A percentile compares a stretch with the other conserved stretches of the same genome.
Evolutionary conservation across 164 flowering plant species (phyloP).

Genomic region (Amborella trichopoda): DNA sequence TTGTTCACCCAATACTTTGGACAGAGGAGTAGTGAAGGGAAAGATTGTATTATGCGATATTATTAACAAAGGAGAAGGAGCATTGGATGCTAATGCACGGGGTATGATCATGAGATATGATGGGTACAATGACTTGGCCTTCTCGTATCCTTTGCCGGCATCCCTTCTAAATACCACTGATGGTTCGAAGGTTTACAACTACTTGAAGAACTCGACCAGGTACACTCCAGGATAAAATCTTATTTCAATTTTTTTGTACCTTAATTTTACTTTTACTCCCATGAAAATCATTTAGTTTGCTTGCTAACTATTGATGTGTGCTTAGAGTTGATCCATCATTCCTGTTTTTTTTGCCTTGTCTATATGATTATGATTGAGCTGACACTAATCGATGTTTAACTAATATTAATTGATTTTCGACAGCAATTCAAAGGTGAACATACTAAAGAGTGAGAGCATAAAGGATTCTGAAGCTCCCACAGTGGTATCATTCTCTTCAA

Average conservation of each 20-base stretch:
- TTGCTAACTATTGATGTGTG: neutral
- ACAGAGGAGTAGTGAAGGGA: constrained; percentile 5
- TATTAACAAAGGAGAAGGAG: neutral
- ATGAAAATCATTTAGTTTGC: neutral
- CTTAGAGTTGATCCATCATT: no score
- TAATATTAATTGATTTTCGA: neutral
- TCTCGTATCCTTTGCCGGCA: constrained; percentile 4
- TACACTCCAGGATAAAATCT: no score
- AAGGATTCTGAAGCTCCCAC: constrained; percentile 9
- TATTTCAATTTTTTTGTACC: neutral
- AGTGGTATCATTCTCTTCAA: constrained; percentile 54
- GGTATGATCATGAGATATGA: constrained; percentile 6
- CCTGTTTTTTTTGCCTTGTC: neutral
- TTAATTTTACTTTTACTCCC: no score
- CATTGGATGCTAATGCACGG: constrained; percentile 2
- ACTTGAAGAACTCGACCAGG: constrained; percentile 5
- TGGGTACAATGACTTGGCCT: neutral
- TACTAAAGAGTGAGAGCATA: constrained; percentile 4
- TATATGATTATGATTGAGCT: neutral
- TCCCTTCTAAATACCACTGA: neutral
- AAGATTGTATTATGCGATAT: constrained; percentile 9
- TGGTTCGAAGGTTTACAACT: constrained; percentile 1
- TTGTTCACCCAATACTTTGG: neutral
- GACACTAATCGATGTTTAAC: neutral
- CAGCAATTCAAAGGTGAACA: constrained; percentile 11